Evolutionary conservation across 192 early-diverging fungal species (phyloP).

Genomic region (Dissophora ornata): DNA sequence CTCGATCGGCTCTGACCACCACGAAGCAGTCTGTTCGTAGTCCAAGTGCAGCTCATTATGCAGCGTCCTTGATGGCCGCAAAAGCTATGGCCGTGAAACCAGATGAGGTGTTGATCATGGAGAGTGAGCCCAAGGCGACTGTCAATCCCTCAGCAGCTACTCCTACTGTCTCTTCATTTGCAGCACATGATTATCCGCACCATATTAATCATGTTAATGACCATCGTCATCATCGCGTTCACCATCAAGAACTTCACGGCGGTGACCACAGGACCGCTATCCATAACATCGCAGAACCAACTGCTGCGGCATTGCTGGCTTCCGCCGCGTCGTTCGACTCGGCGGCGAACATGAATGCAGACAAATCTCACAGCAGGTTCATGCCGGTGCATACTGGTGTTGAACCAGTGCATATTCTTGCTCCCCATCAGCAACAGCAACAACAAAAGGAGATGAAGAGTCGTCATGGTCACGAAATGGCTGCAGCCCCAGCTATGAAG

Average conservation of each 20-base stretch:
- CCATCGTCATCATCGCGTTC: too few species aligned
- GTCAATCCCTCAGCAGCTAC: neutral
- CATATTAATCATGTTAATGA: too few species aligned
- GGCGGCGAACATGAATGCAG: neutral
- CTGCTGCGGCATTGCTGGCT: neutral
- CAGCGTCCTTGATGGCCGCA: neutral
- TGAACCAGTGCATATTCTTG: too few species aligned
- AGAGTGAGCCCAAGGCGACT: neutral
- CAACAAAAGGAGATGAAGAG: too few species aligned
- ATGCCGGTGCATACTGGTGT: too few species aligned
- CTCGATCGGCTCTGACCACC: too few species aligned
- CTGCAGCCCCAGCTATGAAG: too few species aligned
- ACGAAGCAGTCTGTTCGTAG: too few species aligned
- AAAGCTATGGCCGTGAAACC: neutral
- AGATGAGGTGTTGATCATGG: slow-evolving; percentile 2
- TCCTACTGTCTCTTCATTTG: too few species aligned
- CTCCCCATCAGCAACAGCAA: too few species aligned
- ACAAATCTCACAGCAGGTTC: neutral
- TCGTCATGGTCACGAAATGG: too few species aligned
- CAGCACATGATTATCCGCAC: too few species aligned
- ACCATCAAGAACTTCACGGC: neutral
- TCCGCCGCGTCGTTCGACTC: neutral
- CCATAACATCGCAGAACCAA: neutral
- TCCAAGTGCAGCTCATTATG: neutral
- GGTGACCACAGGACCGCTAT: neutral